Evolutionary conservation across 2,329 filamentous ascomycete genomes (phyloP), one percentile per base, ranked within the genome.

Genomic region (Xylariaceae sp.): DNA sequence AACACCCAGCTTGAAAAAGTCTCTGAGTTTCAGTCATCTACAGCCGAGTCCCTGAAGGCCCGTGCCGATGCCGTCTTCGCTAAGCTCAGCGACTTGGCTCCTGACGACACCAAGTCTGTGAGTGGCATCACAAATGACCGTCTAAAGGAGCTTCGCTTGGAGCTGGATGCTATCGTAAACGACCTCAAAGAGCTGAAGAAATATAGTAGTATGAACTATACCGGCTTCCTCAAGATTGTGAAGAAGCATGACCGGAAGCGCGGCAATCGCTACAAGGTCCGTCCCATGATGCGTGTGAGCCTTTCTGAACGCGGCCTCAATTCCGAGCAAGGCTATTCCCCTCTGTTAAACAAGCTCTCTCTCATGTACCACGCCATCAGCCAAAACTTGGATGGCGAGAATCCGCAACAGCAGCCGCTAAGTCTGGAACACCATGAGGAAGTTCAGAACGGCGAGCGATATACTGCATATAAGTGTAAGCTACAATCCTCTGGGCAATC

Each of bases 171-270:
- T 43, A 93, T 97, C 67, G 93, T 88, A 25, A 88, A 88, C 64
- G 89, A 96, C 68, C 84, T 94, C 61, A 92, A 86, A 65, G 88
- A 95, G 73, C 78, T 98, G 56, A 93, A 95, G 70, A 93, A 88
- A 67, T 98, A 93, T 71, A 93, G 89, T 67, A 87, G 85, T 54
- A 85, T 96, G 72, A 98, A 98, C 72, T 98, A 96, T 68, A 95
- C 93, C 5, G 93, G 90, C 38, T 95, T 97, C 69, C 79, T 96
- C 63, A 98, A 98, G 76, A 95, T 95, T 38, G 90, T 90, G 45
- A 98, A 98, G 82, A 98, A 98, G 72, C 93, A 98, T 69, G 93
- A 98, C 69, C 87, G 93, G 55, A 94, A 92, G 71, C 80, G 92
- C 55, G 91, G 91, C 45, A 78, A 83, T 55, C 79, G 83, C 42